A percentile compares a stretch with the other conserved stretches of the same genome.
Conservation (phyloP, 169 alveolate species). For the Perkinsus olseni region DNA sequence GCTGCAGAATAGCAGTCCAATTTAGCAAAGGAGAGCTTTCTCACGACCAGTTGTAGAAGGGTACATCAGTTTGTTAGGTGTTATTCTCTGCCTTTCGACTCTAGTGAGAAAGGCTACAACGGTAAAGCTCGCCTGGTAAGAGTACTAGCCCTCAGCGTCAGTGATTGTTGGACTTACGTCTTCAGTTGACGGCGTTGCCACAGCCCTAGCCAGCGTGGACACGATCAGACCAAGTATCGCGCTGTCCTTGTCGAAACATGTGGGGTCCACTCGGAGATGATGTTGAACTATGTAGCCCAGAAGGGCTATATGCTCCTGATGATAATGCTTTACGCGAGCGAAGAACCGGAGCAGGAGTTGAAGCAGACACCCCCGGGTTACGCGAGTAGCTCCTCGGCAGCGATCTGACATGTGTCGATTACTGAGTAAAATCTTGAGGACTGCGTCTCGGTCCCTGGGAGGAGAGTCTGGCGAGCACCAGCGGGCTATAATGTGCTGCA, state of each 20-base stretch:
- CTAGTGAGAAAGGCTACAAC: no score
- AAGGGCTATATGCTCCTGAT: not conserved
- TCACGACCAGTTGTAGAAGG: no score
- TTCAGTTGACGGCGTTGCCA: not conserved
- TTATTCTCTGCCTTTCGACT: no score
- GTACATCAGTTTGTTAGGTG: no score
- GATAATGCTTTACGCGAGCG: not conserved
- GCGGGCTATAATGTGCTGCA: not conserved
- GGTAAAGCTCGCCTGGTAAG: no score
- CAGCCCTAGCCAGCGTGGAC: not conserved
- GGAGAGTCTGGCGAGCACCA: not conserved
- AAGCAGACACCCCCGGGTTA: not conserved
- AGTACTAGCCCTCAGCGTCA: no score
- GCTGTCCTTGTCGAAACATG: not conserved
- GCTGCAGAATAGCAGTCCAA: no score
- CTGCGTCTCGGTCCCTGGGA: not conserved
- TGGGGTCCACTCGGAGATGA: not conserved
- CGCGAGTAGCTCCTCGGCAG: not conserved
- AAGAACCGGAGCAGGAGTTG: no score
- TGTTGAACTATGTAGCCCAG: not conserved
- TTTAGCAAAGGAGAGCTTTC: no score
- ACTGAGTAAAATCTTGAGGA: not conserved
- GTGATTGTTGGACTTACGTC: not conserved
- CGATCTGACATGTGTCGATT: not conserved
- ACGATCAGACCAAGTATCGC: not conserved